phyloP scores from a whole-genome alignment of 192 early-diverging fungal species.

The Tieghemiomyces parasiticus region DNA sequence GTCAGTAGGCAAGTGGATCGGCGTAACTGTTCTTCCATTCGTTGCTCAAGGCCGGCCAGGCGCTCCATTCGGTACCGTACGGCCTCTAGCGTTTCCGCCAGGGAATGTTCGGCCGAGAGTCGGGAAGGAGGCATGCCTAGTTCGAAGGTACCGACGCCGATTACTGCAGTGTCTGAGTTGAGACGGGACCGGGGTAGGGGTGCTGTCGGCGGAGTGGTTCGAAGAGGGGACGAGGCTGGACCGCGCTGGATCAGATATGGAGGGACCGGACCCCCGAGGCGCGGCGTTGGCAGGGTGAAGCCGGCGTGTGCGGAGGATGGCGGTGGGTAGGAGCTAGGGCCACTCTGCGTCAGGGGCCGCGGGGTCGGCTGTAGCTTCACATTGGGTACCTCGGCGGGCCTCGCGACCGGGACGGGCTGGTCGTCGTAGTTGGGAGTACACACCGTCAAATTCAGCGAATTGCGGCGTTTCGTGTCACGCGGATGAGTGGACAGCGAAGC shows the following conservation, averaged over 20 bases:
- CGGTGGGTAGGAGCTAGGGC: background rate
- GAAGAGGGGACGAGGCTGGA: background rate
- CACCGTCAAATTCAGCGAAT: slow-evolving; percentile 1
- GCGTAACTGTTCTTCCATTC: background rate
- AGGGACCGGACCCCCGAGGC: background rate
- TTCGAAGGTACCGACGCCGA: background rate
- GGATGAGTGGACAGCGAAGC: background rate
- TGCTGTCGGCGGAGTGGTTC: background rate
- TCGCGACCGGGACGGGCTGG: background rate
- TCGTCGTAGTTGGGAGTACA: background rate
- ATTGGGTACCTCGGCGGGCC: background rate
- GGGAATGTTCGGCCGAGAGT: background rate
- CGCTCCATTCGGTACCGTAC: background rate
- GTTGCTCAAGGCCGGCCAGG: background rate
- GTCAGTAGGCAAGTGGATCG: background rate
- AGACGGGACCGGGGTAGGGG: background rate
- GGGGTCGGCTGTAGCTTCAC: background rate
- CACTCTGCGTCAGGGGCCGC: background rate
- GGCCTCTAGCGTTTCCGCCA: background rate
- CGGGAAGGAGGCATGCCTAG: background rate
- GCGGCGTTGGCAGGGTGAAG: background rate
- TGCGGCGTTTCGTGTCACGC: background rate
- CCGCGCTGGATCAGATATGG: background rate
- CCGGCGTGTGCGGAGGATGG: background rate
- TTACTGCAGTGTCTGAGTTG: background rate